A percentile compares a stretch with the other conserved stretches of the same genome.
Conservation (phyloP, 768 basidiomycete species). For the Russula abietina region DNA sequence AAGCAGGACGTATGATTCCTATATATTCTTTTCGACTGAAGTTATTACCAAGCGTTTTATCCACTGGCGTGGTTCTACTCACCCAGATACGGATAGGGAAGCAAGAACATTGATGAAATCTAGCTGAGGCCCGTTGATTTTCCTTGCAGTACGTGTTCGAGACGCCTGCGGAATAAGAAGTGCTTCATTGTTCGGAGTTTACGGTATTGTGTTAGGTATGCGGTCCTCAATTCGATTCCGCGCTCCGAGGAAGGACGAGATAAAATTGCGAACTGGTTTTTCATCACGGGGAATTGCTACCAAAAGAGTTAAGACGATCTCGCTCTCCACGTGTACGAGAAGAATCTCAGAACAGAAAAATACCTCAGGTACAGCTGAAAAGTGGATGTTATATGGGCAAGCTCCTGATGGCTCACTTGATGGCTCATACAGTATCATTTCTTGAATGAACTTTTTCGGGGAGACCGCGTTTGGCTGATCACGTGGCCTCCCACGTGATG, state of each 20-base stretch:
- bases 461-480: neutral
- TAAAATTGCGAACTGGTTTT: neutral
- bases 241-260: slow-evolving; percentile 5
- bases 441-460: neutral
- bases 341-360: slow-evolving; percentile 2
- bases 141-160: neutral
- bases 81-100: slow-evolving; percentile 1
- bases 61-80: neutral
- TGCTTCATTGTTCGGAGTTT: neutral
- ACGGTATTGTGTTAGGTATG: slow-evolving; percentile 1
- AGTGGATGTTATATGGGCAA: neutral
- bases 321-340: slow-evolving; percentile 15
- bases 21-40: neutral
- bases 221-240: neutral
- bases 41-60: neutral
- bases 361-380: slow-evolving; percentile 13
- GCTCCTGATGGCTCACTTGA: neutral
- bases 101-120: neutral
- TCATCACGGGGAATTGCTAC: neutral
- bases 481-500: neutral
- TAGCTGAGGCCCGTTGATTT: neutral
- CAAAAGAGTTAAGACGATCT: neutral
- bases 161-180: neutral
- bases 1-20: neutral
- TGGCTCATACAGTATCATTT: no score